phyloP scores from a whole-genome alignment of 768 basidiomycete species.

The Mrakia frigida region DNA sequence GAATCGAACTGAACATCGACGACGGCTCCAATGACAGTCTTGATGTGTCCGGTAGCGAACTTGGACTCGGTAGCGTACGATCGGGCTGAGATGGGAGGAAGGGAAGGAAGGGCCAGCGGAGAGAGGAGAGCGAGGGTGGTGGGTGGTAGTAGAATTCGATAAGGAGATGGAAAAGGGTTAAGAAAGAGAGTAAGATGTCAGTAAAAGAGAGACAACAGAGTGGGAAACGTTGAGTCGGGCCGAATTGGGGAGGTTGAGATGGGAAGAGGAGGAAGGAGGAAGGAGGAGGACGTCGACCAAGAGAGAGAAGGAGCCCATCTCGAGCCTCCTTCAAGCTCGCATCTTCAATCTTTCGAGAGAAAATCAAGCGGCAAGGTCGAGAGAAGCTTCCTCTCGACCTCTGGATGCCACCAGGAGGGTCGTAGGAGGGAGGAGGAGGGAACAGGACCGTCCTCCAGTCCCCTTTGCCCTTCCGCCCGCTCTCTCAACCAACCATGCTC shows the following conservation, averaged over 20 bases:
- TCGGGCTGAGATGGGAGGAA: conserved; percentile 48
- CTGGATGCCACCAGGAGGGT: neutral
- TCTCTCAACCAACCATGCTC: neutral
- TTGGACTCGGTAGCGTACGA: conserved; percentile 87
- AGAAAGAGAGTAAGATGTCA: neutral
- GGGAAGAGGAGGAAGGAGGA: neutral
- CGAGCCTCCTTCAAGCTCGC: neutral
- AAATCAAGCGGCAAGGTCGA: neutral
- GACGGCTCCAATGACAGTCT: conserved; percentile 99
- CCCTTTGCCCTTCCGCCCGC: neutral
- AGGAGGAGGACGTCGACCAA: conserved; percentile 4
- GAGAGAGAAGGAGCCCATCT: neutral
- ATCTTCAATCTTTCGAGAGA: neutral
- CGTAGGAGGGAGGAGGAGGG: neutral
- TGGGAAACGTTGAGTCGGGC: neutral
- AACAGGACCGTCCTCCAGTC: neutral
- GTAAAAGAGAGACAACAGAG: neutral
- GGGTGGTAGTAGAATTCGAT: neutral
- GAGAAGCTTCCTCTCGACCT: no score
- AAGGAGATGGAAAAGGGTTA: neutral
- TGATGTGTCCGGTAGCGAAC: conserved; percentile 68
- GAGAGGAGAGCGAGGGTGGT: neutral
- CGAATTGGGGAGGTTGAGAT: conserved; percentile 3
- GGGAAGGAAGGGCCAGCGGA: neutral
- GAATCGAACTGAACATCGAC: conserved; percentile 66